Evolutionary conservation across 1,139 yeast genomes (phyloP).

Genomic region (Yamadazyma taylorii): DNA sequence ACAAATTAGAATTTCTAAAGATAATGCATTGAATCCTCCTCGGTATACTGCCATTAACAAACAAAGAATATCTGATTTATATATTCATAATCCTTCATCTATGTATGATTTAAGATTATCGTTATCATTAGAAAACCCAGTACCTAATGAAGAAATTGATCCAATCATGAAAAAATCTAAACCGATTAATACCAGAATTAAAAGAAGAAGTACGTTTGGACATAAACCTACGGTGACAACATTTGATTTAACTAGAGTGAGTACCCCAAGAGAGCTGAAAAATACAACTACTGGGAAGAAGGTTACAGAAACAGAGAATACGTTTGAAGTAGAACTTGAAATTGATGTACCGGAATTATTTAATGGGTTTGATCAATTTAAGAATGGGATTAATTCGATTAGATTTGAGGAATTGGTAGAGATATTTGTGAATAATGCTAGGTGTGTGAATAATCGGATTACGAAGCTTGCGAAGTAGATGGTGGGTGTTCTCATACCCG

Average conservation of each 20-base stretch:
- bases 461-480: constrained; percentile 38
- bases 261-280: constrained; percentile 46
- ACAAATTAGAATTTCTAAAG: constrained; percentile 63
- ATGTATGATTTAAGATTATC: constrained; percentile 77
- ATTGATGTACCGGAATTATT: constrained; percentile 65
- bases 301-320: constrained; percentile 40
- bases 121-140: constrained; percentile 74
- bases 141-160: constrained; percentile 52
- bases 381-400: constrained; percentile 52
- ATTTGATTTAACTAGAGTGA: constrained; percentile 68
- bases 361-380: constrained; percentile 56
- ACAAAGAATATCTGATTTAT: constrained; percentile 67
- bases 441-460: constrained; percentile 48
- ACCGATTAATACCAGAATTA: constrained; percentile 57
- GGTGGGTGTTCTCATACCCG: no score
- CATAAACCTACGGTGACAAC: constrained; percentile 70
- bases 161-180: constrained; percentile 36
- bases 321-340: constrained; percentile 70
- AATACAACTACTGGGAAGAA: constrained; percentile 39
- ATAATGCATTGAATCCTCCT: constrained; percentile 57
- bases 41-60: constrained; percentile 72
- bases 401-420: constrained; percentile 72
- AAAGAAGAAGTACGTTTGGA: constrained; percentile 62
- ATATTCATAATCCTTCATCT: constrained; percentile 73
- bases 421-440: constrained; percentile 70